Evolutionary conservation across 116 monocot genomes (phyloP).

Genomic region (Trichopus zeylanicus): DNA sequence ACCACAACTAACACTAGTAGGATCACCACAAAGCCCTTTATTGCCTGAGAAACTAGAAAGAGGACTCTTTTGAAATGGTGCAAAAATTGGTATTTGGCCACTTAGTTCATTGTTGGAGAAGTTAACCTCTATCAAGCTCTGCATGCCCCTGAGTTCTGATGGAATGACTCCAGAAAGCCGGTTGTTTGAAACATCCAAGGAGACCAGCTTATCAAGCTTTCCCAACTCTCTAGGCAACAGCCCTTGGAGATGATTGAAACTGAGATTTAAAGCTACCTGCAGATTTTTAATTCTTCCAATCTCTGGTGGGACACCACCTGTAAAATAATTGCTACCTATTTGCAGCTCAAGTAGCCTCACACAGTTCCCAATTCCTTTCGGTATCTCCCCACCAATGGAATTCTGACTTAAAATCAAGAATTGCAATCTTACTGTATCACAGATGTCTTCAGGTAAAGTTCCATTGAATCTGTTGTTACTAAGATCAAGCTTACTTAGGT

Average conservation of each 20-base stretch:
- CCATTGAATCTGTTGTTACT: conserved; percentile 67
- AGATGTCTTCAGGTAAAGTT: conserved; percentile 45
- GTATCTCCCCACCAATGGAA: conserved; percentile 47
- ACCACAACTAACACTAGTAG: conserved; percentile 31
- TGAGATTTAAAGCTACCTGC: conserved; percentile 77
- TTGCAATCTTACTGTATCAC: conserved; percentile 58
- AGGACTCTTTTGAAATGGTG: conserved; percentile 70
- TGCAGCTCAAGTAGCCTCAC: conserved; percentile 63
- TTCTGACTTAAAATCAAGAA: conserved; percentile 56
- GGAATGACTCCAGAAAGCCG: conserved; percentile 61
- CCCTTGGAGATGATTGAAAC: conserved; percentile 55
- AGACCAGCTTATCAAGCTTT: conserved; percentile 76
- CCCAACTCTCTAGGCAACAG: conserved; percentile 60
- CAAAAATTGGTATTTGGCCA: conserved; percentile 55
- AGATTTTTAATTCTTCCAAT: conserved; percentile 66
- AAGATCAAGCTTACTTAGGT: conserved; percentile 77
- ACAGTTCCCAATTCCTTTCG: conserved; percentile 55
- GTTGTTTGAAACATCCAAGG: conserved; percentile 71
- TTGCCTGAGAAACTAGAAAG: conserved; percentile 63
- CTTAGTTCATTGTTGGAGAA: conserved; percentile 66
- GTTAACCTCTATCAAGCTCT: conserved; percentile 81
- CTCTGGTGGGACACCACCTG: conserved; percentile 58
- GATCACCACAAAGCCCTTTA: conserved; percentile 65
- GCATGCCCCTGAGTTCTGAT: conserved; percentile 62
- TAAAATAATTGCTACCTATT: conserved; percentile 54